These are phyloP conservation scores for Trichoderma aggressivum DNA, from an alignment of 2,329 filamentous ascomycete genomes.

Conservation along the genomic window DNA sequence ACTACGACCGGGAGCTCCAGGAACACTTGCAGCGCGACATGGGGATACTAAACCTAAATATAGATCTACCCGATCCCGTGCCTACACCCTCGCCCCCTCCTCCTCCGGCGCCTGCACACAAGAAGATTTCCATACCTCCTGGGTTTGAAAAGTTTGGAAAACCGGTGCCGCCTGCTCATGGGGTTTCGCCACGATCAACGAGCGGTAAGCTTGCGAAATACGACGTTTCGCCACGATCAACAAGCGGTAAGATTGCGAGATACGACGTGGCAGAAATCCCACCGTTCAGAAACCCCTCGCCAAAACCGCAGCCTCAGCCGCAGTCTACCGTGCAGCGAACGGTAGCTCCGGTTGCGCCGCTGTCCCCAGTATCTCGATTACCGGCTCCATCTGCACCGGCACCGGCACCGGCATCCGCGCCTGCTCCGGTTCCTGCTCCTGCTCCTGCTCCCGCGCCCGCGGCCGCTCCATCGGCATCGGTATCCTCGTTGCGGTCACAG, in stretches of 20 bases:
- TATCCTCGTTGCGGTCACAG: constrained; percentile 24
- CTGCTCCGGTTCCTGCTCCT: neutral
- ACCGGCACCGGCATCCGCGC: neutral
- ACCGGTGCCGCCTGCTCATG: constrained; percentile 35
- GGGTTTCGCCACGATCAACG: constrained; percentile 32
- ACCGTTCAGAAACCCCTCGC: constrained; percentile 45
- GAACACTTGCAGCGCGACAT: constrained; percentile 63
- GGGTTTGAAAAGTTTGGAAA: constrained; percentile 26
- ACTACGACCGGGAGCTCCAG: constrained; percentile 59
- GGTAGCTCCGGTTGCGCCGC: constrained; percentile 16
- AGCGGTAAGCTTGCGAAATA: constrained; percentile 41
- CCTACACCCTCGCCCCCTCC: constrained; percentile 9
- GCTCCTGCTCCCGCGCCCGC: neutral
- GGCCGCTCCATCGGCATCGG: neutral
- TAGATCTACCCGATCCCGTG: constrained; percentile 13
- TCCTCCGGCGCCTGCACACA: neutral
- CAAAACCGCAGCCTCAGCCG: constrained; percentile 26
- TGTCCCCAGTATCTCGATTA: neutral
- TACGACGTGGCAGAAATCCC: constrained; percentile 54
- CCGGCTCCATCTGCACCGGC: neutral
- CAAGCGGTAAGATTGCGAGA: constrained; percentile 38
- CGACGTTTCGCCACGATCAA: constrained; percentile 36
- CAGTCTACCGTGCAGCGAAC: constrained; percentile 23
- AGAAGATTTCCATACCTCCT: constrained; percentile 23
- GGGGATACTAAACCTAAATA: constrained; percentile 50